Percentiles rank a stretch among this genome's conserved stretches.
Evolutionary conservation across 2,329 filamentous ascomycete genomes (phyloP).

Genomic region (Teratosphaeria destructans): DNA sequence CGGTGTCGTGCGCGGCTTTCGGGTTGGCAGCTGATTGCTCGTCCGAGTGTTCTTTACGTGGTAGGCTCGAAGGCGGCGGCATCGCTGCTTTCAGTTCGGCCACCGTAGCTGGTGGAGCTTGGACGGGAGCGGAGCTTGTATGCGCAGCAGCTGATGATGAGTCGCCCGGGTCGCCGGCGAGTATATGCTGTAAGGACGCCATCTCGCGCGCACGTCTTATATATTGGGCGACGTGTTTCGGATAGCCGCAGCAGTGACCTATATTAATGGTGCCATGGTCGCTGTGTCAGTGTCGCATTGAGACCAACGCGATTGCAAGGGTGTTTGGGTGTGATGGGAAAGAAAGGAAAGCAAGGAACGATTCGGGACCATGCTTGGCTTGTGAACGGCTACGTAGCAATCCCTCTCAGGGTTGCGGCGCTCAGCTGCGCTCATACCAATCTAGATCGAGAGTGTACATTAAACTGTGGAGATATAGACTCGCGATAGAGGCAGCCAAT

Average conservation of each 20-base stretch:
- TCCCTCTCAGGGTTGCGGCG: neutral
- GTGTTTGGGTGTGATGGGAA: neutral
- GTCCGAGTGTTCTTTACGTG: slow-evolving; percentile 3
- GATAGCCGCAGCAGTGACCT: neutral
- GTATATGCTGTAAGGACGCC: slow-evolving; percentile 16
- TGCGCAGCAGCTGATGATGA: neutral
- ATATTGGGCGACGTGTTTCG: neutral
- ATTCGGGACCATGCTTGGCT: neutral
- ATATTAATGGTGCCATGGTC: neutral
- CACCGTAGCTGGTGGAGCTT: neutral
- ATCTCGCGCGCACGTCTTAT: slow-evolving; percentile 1
- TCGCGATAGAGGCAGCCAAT: neutral
- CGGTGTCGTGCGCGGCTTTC: neutral
- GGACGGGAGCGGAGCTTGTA: neutral
- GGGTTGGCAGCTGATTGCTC: neutral
- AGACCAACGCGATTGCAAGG: neutral
- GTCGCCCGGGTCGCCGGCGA: slow-evolving; percentile 15
- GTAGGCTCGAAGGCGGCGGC: slow-evolving; percentile 3
- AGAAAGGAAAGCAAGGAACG: neutral
- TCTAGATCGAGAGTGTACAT: neutral
- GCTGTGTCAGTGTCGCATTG: neutral
- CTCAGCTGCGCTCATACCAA: neutral
- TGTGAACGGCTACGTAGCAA: neutral
- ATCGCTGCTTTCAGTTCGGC: neutral
- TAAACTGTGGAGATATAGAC: neutral